Conservation (phyloP, 2,329 filamentous ascomycete genomes). For the Cryphonectria naterciae region DNA sequence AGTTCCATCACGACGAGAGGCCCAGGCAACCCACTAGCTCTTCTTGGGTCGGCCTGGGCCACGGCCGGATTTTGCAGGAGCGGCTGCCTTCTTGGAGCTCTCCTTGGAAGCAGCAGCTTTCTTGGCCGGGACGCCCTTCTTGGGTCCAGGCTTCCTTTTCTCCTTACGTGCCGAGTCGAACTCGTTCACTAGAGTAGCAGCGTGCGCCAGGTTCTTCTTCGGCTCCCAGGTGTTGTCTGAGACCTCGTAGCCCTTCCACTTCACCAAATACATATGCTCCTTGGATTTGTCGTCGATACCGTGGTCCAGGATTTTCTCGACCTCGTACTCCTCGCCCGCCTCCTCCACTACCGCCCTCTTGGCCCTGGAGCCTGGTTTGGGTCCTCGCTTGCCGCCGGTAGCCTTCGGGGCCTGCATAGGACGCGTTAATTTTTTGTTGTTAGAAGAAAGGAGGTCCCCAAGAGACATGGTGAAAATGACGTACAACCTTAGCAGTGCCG, state of each 20-base stretch:
- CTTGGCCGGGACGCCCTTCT: slow-evolving; percentile 23
- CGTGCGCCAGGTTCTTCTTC: slow-evolving; percentile 47
- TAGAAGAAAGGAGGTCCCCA: not conserved
- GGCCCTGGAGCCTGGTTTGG: slow-evolving; percentile 18
- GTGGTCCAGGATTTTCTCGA: slow-evolving; percentile 52
- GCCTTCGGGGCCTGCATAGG: slow-evolving; percentile 16
- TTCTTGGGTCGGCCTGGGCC: slow-evolving; percentile 21
- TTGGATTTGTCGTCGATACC: slow-evolving; percentile 43
- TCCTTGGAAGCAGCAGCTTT: slow-evolving; percentile 16
- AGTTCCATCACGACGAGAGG: not conserved
- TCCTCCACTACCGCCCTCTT: slow-evolving; percentile 4
- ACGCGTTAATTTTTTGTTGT: slow-evolving; percentile 7
- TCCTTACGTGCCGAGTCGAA: slow-evolving; percentile 41
- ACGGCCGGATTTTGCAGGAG: slow-evolving; percentile 11
- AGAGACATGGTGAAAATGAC: not conserved
- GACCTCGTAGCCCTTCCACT: slow-evolving; percentile 55
- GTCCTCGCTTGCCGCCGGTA: slow-evolving; percentile 21
- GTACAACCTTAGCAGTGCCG: slow-evolving; percentile 24
- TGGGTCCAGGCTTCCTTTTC: slow-evolving; percentile 18
- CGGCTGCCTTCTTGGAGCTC: slow-evolving; percentile 26
- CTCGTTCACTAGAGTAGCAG: slow-evolving; percentile 40
- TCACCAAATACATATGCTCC: slow-evolving; percentile 51
- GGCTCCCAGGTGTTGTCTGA: slow-evolving; percentile 60
- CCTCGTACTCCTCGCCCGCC: slow-evolving; percentile 45
- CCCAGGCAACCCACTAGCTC: not conserved